phyloP scores from a whole-genome alignment of 2,329 filamentous ascomycete genomes.

The Fusarium illudens region DNA sequence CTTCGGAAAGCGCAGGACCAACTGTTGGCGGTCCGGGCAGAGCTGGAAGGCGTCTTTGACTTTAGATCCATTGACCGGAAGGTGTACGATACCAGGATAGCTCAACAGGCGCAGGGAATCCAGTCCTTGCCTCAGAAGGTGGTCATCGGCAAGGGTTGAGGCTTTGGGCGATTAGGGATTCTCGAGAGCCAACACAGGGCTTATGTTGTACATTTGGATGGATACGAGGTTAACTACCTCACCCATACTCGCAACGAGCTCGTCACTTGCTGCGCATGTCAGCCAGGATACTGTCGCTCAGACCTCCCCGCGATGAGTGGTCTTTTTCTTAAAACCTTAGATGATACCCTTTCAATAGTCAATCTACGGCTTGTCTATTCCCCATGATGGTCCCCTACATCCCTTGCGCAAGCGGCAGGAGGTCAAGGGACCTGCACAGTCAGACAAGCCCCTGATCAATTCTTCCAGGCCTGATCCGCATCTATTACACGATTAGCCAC shows the following conservation, averaged over 20 bases:
- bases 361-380: background rate
- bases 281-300: background rate
- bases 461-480: slow-evolving; percentile 39
- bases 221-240: background rate
- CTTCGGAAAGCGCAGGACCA: slow-evolving; percentile 63
- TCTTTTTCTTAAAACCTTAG: slow-evolving; percentile 1
- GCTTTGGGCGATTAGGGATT: background rate
- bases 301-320: background rate
- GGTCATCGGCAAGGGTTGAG: slow-evolving; percentile 45
- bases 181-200: background rate
- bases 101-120: slow-evolving; percentile 49
- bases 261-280: background rate
- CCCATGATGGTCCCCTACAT: background rate
- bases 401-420: too few relatives aligned
- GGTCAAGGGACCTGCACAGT: background rate
- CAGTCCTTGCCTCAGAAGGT: slow-evolving; percentile 52
- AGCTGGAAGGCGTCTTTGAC: slow-evolving; percentile 62
- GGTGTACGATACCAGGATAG: slow-evolving; percentile 61
- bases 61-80: slow-evolving; percentile 62
- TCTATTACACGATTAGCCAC: slow-evolving; percentile 24
- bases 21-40: slow-evolving; percentile 55
- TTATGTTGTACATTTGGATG: background rate
- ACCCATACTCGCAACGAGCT: background rate
- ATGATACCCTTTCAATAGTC: slow-evolving; percentile 26
- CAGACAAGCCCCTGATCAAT: background rate